Evolutionary conservation across 176 grass and related monocot species (phyloP).

Genomic region (Hsuehochloa calcarea): DNA sequence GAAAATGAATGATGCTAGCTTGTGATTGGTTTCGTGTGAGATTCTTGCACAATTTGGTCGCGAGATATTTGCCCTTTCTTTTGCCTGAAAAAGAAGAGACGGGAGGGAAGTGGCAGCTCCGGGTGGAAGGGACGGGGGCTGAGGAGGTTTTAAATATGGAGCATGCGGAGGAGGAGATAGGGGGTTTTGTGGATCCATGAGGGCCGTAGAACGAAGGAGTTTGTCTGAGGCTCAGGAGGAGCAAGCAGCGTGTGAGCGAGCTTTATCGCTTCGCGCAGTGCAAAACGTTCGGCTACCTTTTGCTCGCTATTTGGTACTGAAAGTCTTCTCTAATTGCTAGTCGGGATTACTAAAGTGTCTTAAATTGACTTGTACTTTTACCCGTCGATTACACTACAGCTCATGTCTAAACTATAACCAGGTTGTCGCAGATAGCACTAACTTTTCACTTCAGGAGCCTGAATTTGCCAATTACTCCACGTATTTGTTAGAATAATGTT

Average conservation of each 20-base stretch:
- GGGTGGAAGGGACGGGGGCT: conserved; percentile 17
- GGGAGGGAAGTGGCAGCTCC: not conserved
- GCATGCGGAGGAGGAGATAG: conserved; percentile 31
- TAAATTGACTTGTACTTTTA: no score
- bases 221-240: not conserved
- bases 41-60: conserved; percentile 14
- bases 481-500: not conserved
- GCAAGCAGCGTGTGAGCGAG: not conserved
- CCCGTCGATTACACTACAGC: not conserved
- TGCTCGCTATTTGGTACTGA: not conserved
- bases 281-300: not conserved
- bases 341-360: no score
- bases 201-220: conserved; percentile 26
- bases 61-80: not conserved
- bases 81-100: not conserved
- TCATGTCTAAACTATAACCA: not conserved
- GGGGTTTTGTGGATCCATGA: conserved; percentile 31
- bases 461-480: not conserved
- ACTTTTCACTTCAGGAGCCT: not conserved
- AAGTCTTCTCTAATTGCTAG: not conserved
- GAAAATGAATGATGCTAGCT: not conserved
- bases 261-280: not conserved
- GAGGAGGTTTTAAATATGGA: conserved; percentile 41
- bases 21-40: conserved; percentile 33
- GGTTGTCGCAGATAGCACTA: not conserved